Evolutionary conservation across 2,329 filamentous ascomycete genomes (phyloP).

Genomic region (Colletotrichum somersetense): DNA sequence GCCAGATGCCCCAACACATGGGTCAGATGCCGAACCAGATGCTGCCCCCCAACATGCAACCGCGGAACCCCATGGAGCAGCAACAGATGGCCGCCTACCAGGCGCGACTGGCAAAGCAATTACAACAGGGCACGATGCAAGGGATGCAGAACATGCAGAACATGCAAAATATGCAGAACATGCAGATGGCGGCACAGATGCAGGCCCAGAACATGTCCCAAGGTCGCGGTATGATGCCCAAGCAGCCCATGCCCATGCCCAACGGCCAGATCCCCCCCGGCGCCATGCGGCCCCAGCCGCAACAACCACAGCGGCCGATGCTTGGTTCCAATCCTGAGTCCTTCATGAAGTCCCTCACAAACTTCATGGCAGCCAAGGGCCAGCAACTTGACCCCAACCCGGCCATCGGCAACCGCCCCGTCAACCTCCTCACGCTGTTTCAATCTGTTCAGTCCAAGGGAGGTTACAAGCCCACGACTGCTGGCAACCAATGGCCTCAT

Average conservation of each 20-base stretch:
- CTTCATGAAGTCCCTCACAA: slow-evolving; percentile 80
- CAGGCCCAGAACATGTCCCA: slow-evolving; percentile 57
- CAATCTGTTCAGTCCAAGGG: slow-evolving; percentile 79
- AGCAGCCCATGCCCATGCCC: slow-evolving; percentile 63
- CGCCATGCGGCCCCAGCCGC: slow-evolving; percentile 63
- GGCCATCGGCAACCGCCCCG: slow-evolving; percentile 76
- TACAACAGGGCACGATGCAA: slow-evolving; percentile 70
- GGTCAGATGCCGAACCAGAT: slow-evolving; percentile 51
- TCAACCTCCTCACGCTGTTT: slow-evolving; percentile 84
- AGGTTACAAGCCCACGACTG: slow-evolving; percentile 80
- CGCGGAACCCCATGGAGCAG: slow-evolving; percentile 73
- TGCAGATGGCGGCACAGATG: slow-evolving; percentile 66
- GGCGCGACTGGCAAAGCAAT: slow-evolving; percentile 84
- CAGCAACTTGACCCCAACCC: slow-evolving; percentile 82
- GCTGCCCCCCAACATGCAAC: slow-evolving; percentile 53
- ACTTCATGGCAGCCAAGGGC: slow-evolving; percentile 82
- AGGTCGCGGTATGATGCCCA: slow-evolving; percentile 65
- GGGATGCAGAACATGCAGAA: slow-evolving; percentile 56
- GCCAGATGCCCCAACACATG: slow-evolving; percentile 59
- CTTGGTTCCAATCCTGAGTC: slow-evolving; percentile 68
- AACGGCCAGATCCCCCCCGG: slow-evolving; percentile 69
- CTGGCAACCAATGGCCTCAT: slow-evolving; percentile 78
- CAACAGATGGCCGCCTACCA: slow-evolving; percentile 83
- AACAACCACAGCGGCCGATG: slow-evolving; percentile 50
- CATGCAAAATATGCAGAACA: slow-evolving; percentile 59